A percentile compares a stretch with the other conserved stretches of the same genome.
These are phyloP conservation scores for Schizonepeta tenuifolia DNA, from an alignment of 257 asterid genomes.

Conservation along the genomic window DNA sequence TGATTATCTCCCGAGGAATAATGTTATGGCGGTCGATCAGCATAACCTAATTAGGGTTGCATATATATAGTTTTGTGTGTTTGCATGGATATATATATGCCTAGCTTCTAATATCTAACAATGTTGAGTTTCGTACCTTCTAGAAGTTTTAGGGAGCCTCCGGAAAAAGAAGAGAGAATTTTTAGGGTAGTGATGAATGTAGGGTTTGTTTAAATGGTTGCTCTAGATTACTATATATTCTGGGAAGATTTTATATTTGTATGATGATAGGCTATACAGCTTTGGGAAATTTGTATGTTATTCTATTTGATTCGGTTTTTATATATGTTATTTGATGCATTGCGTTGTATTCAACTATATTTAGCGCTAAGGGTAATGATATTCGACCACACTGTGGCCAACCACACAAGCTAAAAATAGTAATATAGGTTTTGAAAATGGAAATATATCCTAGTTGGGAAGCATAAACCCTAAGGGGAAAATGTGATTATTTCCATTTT, in stretches of 20 bases:
- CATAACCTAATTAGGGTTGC: constrained; percentile 24
- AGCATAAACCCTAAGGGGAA: no score
- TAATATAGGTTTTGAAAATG: no score
- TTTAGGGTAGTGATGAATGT: constrained; percentile 1
- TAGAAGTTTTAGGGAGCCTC: background rate
- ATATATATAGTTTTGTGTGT: constrained; percentile 2
- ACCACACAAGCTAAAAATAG: no score
- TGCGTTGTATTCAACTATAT: no score
- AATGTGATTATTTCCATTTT: no score
- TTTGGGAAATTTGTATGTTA: background rate
- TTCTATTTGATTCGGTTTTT: background rate
- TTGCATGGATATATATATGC: constrained; percentile 11
- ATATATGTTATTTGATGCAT: no score
- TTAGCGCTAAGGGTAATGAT: no score
- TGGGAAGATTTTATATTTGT: constrained; percentile 16
- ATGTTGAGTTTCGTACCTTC: background rate
- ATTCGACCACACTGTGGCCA: no score
- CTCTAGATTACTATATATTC: background rate
- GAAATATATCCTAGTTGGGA: no score
- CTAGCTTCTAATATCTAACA: background rate
- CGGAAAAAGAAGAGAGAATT: no score
- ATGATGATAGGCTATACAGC: background rate
- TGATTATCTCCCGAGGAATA: background rate
- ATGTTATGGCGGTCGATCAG: background rate
- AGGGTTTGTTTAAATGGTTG: constrained; percentile 19